Evolutionary conservation across 495 filamentous ascomycete species (phyloP).

Genomic region (Penicillium argentinense): DNA sequence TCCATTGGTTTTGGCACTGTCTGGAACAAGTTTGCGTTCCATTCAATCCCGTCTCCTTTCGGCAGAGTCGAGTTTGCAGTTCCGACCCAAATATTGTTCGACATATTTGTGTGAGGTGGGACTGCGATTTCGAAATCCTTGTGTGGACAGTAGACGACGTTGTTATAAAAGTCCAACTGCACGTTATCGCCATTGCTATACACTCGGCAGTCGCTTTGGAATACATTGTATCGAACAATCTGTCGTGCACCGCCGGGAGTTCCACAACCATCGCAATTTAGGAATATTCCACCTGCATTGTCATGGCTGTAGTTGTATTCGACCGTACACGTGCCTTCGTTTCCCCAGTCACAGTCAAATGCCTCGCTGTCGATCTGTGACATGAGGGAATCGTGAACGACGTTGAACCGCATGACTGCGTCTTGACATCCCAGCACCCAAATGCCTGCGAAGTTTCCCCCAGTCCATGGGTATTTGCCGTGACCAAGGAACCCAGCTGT

Average conservation of each 20-base stretch:
- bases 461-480: conserved; percentile 11
- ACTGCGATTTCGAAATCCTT: conserved; percentile 10
- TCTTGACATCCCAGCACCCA: conserved; percentile 11
- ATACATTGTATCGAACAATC: conserved; percentile 14
- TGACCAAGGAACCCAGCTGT: conserved; percentile 8
- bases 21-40: conserved; percentile 6
- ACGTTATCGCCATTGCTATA: conserved; percentile 9
- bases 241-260: conserved; percentile 7
- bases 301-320: conserved; percentile 17
- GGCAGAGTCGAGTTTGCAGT: conserved; percentile 8
- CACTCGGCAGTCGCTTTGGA: conserved; percentile 12
- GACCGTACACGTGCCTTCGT: conserved; percentile 11
- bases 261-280: conserved; percentile 13
- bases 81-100: conserved; percentile 13
- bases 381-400: conserved; percentile 10
- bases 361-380: conserved; percentile 13
- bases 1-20: neutral
- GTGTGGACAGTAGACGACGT: conserved; percentile 10
- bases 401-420: conserved; percentile 11
- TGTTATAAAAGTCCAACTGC: conserved; percentile 10
- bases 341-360: conserved; percentile 13
- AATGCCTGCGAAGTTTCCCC: conserved; percentile 11
- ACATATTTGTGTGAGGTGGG: conserved; percentile 4
- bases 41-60: conserved; percentile 4
- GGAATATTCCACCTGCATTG: conserved; percentile 9